phyloP scores from a whole-genome alignment of 805 yeast species.

The Nakazawaea peltata region DNA sequence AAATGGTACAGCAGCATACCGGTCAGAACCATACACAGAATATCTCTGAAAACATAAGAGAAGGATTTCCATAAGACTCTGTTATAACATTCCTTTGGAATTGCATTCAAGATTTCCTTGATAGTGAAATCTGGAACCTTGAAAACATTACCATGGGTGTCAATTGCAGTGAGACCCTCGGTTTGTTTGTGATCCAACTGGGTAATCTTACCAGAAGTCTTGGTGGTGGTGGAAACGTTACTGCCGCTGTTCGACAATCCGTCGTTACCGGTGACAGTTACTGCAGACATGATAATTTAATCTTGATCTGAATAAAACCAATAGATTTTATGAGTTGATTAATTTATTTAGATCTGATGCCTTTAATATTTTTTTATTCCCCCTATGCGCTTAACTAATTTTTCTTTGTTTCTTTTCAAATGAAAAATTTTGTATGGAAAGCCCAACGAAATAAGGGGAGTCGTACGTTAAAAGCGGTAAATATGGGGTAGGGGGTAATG shows the following conservation, averaged over 20 bases:
- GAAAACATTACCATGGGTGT: constrained; percentile 52
- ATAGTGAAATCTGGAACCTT: constrained; percentile 57
- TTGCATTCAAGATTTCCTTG: constrained; percentile 46
- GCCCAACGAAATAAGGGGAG: too few species aligned
- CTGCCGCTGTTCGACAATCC: not conserved
- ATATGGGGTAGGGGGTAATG: too few species aligned
- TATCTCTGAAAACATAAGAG: constrained; percentile 46
- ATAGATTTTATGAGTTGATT: not conserved
- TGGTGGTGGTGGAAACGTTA: constrained; percentile 11
- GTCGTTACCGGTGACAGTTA: constrained; percentile 21
- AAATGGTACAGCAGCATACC: constrained; percentile 34
- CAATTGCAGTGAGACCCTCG: constrained; percentile 36
- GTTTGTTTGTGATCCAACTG: constrained; percentile 24
- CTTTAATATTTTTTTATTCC: too few species aligned
- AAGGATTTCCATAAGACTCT: constrained; percentile 41
- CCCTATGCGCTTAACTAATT: too few species aligned
- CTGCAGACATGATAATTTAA: constrained; percentile 24
- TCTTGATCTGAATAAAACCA: not conserved
- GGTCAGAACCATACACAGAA: constrained; percentile 31
- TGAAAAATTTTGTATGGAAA: too few species aligned
- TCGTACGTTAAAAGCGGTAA: too few species aligned
- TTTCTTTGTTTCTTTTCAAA: too few species aligned
- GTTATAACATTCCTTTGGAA: constrained; percentile 55
- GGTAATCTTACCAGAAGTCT: constrained; percentile 34
- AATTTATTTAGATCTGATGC: too few species aligned